phyloP scores from a whole-genome alignment of 148 eudicot species.

The Amaranthus palmeri region DNA sequence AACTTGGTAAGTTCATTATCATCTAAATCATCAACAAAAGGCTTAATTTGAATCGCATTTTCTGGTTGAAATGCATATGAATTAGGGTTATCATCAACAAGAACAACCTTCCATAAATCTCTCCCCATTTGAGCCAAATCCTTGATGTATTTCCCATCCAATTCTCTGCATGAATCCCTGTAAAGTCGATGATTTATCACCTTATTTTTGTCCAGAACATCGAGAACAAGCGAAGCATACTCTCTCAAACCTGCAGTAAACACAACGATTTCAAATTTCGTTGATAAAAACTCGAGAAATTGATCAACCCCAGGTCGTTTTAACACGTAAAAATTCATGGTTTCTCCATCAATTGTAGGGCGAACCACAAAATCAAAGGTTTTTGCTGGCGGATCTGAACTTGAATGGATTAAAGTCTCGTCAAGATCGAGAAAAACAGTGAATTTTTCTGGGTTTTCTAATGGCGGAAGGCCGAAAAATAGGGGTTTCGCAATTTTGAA shows the following conservation, averaged over 20 bases:
- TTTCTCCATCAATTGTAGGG: slow-evolving; percentile 63
- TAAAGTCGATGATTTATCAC: slow-evolving; percentile 55
- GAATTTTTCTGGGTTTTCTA: slow-evolving; percentile 16
- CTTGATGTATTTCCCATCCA: slow-evolving; percentile 80
- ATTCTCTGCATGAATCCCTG: slow-evolving; percentile 59
- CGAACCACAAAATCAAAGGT: slow-evolving; percentile 57
- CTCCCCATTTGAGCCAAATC: slow-evolving; percentile 68
- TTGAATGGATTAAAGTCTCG: slow-evolving; percentile 76
- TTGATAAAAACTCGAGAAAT: slow-evolving; percentile 39
- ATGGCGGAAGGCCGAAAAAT: slow-evolving; percentile 48
- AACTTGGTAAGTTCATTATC: slow-evolving; percentile 49
- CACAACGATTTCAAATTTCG: slow-evolving; percentile 60
- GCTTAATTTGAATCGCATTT: slow-evolving; percentile 58
- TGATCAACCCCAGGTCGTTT: slow-evolving; percentile 78
- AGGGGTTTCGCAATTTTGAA: slow-evolving; percentile 30
- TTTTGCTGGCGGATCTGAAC: slow-evolving; percentile 37
- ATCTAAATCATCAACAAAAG: slow-evolving; percentile 52
- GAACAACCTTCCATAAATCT: slow-evolving; percentile 51
- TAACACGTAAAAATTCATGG: slow-evolving; percentile 50
- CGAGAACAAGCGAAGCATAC: slow-evolving; percentile 68
- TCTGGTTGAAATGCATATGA: slow-evolving; percentile 62
- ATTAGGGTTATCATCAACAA: slow-evolving; percentile 86
- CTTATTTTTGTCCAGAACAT: slow-evolving; percentile 39
- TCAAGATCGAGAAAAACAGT: slow-evolving; percentile 76
- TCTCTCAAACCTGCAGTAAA: slow-evolving; percentile 81